These are phyloP conservation scores for Meyerozyma sp. DNA, from an alignment of 1,139 yeast genomes.

Conservation along the genomic window DNA sequence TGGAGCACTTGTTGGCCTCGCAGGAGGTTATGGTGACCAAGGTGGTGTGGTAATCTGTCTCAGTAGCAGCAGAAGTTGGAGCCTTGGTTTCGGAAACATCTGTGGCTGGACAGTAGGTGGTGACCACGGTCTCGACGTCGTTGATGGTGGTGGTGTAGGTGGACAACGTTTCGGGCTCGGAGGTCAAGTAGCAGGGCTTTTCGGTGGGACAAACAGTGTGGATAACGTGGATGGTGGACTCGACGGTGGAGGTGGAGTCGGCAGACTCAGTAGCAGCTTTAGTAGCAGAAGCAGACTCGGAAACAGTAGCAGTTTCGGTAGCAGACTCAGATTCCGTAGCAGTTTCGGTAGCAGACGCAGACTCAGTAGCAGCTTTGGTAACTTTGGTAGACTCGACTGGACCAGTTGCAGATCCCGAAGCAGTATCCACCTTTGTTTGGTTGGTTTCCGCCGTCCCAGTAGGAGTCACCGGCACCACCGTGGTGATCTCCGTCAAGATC, in stretches of 20 bases:
- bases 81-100: conserved; percentile 1
- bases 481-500: conserved; percentile 32
- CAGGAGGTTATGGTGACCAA: conserved; percentile 7
- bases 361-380: too few relatives aligned
- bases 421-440: too few relatives aligned
- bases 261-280: not conserved
- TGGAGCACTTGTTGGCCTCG: conserved; percentile 9
- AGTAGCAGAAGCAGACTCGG: not conserved
- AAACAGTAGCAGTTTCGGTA: too few relatives aligned
- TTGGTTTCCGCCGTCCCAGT: not conserved
- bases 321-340: too few relatives aligned
- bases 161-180: conserved; percentile 7
- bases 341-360: too few relatives aligned
- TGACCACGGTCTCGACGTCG: conserved; percentile 12
- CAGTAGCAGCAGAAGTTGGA: not conserved
- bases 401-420: too few relatives aligned
- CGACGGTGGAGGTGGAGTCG: not conserved
- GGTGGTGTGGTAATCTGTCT: conserved; percentile 5
- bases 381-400: too few relatives aligned
- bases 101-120: conserved; percentile 18
- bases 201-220: conserved; percentile 7
- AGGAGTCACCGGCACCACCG: conserved; percentile 12
- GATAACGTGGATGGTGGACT: conserved; percentile 3
- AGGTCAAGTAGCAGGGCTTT: conserved; percentile 6
- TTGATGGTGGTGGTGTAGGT: conserved; percentile 11